Base-by-base conservation (phyloP, 306 rosid genomes). In the Rosa persica region DNA sequence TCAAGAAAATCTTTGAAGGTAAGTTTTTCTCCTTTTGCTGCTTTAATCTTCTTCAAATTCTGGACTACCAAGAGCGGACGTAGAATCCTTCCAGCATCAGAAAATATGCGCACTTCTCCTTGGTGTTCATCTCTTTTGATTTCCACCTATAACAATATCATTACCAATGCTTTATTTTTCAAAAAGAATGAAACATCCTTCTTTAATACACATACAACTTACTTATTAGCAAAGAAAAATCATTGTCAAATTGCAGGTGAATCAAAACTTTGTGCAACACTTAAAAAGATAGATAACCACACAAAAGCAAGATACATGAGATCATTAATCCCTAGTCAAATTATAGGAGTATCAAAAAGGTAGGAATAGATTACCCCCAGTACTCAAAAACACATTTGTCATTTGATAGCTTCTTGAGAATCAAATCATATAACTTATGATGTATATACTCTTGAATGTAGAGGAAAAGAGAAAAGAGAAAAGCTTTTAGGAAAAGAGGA, bases 31-130 rank as follows among this genome's bases (percentile, higher is more conserved):
- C 85, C 89, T 73, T 93, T 93, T 47, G 78, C 76, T 57, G 79
- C 82, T 77, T 86, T 86, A 27, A 88, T 76, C 91, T 85, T 93
- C 34, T 69, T 82, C 75, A 96, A 85, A 82, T 89, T 93, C 78
- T 86, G 75, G 61, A 96, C 93, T 15, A 96, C 97, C 80, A 96
- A 81, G 81, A 96, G 98, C 8, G 99, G 99, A 2, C 98, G 97
- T 11, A 96, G 74, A 83, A 96, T 90, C 87, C 99, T 90, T 84
- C 99, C 99, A 25, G 98, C 89, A 83, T 96, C 99, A 38, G 94
- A 87, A 88, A 81, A 91, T 84, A 96, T 86, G 16, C 91, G 92
- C 70, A 96, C 91, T 83, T 96, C 99, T 74, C 85, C 81, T 58
- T 87, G 94, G 20, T 43, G 79, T 73, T 82, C 87, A 64, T 96